Evolutionary conservation across 306 rosid genomes (phyloP), one percentile per base, ranked within the genome.

Genomic region (Arachis stenosperma): DNA sequence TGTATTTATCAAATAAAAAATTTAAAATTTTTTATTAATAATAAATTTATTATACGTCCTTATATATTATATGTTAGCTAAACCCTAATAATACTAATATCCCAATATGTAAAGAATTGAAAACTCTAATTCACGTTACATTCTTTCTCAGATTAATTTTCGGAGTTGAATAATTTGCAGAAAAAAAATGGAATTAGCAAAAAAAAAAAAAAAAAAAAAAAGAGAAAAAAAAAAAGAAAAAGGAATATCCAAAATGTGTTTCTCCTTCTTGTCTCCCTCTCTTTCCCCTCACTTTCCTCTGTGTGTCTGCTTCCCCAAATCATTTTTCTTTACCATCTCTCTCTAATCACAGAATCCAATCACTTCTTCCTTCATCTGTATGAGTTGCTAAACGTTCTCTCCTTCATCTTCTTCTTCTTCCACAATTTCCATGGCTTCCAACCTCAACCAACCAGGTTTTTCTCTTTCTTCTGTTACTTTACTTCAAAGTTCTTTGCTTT

Each of bases 381-480:
- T 12, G 65, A 59, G 5, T 46, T 78, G 12, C 55, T 75, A 48
- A 48, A 48, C 63, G 13, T 52, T 63, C 29, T 52, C 57, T 52
- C 6, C 27, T 52, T n/a, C 57, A 14, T 30, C 43, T 5, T 36
- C 46, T 5, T 36, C 58, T 43, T 15, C 75, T 9, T 47, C 46
- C 15, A 6, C 11, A 10, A 59, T 67, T 8, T 29, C 53, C 73
- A 84, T 84, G 88, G 70, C 79, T 7, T 77, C 85, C 13, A n/a
- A 43, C 58, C 66, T 42, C 58, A 71, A 52, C 56, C 72, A 74
- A 47, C 64, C 62, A 74, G 88, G 85, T 84, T 62, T 48, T 11
- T 55, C 47, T 73, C 36, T 71, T 15, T 55, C 36, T 7, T 33
- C 13, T 41, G 13, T 74, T 13, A 27, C 61, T 75, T 66, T 9